Base-by-base conservation (phyloP, 352 stramenopile genomes). In the Salisapilia sapeloensis region DNA sequence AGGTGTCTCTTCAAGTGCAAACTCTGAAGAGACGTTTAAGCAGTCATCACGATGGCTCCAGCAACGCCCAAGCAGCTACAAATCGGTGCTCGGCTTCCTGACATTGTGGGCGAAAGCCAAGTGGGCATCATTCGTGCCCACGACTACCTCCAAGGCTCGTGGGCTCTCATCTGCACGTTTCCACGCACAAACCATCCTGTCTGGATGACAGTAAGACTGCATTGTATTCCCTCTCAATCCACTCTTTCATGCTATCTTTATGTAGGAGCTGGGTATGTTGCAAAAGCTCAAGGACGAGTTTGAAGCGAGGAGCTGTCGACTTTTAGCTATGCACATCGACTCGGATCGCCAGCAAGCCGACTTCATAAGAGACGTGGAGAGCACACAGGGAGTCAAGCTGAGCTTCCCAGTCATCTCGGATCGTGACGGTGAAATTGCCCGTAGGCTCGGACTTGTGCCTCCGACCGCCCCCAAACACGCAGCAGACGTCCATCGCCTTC, bases 281-380 rank as follows among this genome's bases (percentile, higher is more conserved):
- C 66, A 83, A 35, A 87, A 84, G 47, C 56, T 87, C 33, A 60
- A 75, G 23, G 60, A 77, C 33, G 58, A 84, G 38, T 83, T 87
- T 38, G 60, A 76, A 10, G 66, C 63, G n/a, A 65, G 72, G 39
- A 66, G 70, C 41, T 77, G 61, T 26, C 60, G 62, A n/a, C 31
- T 87, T 1, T 26, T 87, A 33, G 65, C 47, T 9, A 40, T 79
- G 21, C 48, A 65, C 42, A 46, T 62, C 35, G 40, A 54, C 35
- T 59, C 50, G 22, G 39, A 60, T 27, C 38, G 51, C 37, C 46
- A 44, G 9, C 69, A 84, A 36, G 50, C 44, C 11, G 30, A 37
- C 19, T 84, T 86, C 42, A 44, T 86, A 4, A 37, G 56, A 8
- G 67, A 84, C 41, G 69, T 87, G 25, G 81, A 83, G 36, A 69